Evolutionary conservation across 2,329 filamentous ascomycete genomes (phyloP).

Genomic region (Coniochaeta hoffmannii): DNA sequence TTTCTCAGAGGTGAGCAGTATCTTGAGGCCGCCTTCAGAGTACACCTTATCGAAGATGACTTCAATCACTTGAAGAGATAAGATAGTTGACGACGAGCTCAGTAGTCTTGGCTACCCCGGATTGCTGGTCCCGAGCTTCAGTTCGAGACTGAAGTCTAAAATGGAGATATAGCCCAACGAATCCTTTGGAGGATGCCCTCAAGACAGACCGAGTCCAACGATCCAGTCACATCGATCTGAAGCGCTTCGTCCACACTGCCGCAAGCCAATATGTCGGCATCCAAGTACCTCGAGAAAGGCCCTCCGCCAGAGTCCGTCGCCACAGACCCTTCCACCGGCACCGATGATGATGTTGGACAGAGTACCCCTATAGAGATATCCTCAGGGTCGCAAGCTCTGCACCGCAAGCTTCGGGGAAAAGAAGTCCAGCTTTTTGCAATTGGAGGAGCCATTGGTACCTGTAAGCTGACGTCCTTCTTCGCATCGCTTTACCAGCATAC

Average conservation of each 20-base stretch:
- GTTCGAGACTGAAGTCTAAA: slow-evolving; percentile 6
- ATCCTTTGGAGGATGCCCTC: no score
- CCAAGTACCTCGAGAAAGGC: slow-evolving; percentile 7
- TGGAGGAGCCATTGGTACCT: slow-evolving; percentile 22
- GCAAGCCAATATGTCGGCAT: slow-evolving; percentile 4
- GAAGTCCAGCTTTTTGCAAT: slow-evolving; percentile 26
- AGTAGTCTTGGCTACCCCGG: no score
- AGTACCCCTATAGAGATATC: neutral
- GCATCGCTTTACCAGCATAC: neutral
- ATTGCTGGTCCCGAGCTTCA: slow-evolving; percentile 2
- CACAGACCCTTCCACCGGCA: neutral
- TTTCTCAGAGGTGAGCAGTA: no score
- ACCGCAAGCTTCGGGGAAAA: slow-evolving; percentile 22
- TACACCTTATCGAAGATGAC: no score
- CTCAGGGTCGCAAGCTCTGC: slow-evolving; percentile 17
- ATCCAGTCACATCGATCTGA: no score
- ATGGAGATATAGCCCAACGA: no score
- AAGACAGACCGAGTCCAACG: no score
- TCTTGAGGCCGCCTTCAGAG: no score
- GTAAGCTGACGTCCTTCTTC: slow-evolving; percentile 5
- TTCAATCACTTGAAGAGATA: no score
- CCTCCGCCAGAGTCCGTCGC: neutral
- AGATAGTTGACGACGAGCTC: neutral
- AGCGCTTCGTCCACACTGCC: neutral
- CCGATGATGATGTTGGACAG: slow-evolving; percentile 2